phyloP scores from a whole-genome alignment of 495 filamentous ascomycete species.

The Jackrogersella minutella region DNA sequence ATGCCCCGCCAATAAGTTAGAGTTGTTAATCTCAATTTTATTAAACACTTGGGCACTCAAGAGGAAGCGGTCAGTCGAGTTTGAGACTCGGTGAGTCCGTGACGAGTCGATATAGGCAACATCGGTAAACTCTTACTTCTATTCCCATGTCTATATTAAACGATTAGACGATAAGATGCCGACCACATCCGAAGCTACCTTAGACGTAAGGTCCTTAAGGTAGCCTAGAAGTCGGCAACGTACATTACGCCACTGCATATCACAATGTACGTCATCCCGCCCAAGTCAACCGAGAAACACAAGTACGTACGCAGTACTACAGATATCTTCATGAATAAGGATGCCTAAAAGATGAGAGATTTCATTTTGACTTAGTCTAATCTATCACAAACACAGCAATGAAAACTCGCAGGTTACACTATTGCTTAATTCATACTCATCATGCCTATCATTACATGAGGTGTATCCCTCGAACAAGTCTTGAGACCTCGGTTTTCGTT shows the following conservation, averaged over 20 bases:
- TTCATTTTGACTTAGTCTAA: no score
- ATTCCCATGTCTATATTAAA: not conserved
- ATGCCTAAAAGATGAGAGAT: not conserved
- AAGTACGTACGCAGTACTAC: not conserved
- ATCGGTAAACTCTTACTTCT: not conserved
- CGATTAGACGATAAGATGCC: not conserved
- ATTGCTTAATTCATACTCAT: not conserved
- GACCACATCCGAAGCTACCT: not conserved
- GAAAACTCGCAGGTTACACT: not conserved
- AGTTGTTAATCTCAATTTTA: conserved; percentile 33
- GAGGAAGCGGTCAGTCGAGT: conserved; percentile 30
- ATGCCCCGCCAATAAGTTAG: conserved; percentile 17
- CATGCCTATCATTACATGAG: conserved; percentile 20
- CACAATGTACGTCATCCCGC: conserved; percentile 26
- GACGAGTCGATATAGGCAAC: not conserved
- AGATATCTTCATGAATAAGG: no score
- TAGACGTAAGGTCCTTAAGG: no score
- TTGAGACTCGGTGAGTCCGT: conserved; percentile 20
- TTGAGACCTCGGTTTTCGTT: conserved; percentile 9
- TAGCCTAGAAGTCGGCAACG: not conserved
- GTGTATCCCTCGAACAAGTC: conserved; percentile 4
- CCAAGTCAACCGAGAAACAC: conserved; percentile 2
- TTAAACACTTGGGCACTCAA: not conserved
- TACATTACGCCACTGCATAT: conserved; percentile 20
- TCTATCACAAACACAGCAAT: no score